Conservation (phyloP, 2,329 filamentous ascomycete genomes). For the Cryoendolithus antarcticus region DNA sequence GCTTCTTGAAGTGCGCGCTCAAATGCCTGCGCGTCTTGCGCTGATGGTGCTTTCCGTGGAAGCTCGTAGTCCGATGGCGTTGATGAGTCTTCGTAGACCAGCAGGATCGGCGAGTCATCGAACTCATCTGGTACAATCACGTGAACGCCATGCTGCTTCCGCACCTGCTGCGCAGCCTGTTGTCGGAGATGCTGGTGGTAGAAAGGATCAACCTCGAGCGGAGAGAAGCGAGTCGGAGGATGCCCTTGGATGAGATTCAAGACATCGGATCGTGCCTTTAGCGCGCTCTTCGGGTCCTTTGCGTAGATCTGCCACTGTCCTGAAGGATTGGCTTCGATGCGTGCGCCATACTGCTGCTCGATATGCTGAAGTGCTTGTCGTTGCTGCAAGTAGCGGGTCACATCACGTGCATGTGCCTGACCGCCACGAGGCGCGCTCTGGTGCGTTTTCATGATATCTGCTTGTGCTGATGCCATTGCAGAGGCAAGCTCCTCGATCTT, state of each 20-base stretch:
- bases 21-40: slow-evolving; percentile 43
- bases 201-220: slow-evolving; percentile 61
- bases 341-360: slow-evolving; percentile 68
- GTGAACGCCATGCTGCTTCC: slow-evolving; percentile 59
- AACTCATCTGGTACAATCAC: slow-evolving; percentile 55
- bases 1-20: slow-evolving; percentile 46
- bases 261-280: slow-evolving; percentile 64
- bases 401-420: slow-evolving; percentile 66
- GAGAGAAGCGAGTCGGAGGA: slow-evolving; percentile 58
- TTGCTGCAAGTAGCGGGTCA: slow-evolving; percentile 78
- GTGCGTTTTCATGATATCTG: slow-evolving; percentile 74
- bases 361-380: slow-evolving; percentile 71
- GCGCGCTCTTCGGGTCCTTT: slow-evolving; percentile 69
- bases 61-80: slow-evolving; percentile 40
- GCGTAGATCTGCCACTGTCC: slow-evolving; percentile 83
- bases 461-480: slow-evolving; percentile 70
- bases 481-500: slow-evolving; percentile 80
- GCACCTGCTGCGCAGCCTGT: slow-evolving; percentile 50
- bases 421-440: slow-evolving; percentile 59
- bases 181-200: slow-evolving; percentile 62
- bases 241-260: slow-evolving; percentile 61
- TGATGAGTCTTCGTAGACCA: slow-evolving; percentile 62
- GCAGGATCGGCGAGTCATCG: slow-evolving; percentile 49
- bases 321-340: slow-evolving; percentile 65
- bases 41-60: slow-evolving; percentile 43